phyloP scores from a whole-genome alignment of 371 early-diverging fungal genomes.

The Mortierella sp. region DNA sequence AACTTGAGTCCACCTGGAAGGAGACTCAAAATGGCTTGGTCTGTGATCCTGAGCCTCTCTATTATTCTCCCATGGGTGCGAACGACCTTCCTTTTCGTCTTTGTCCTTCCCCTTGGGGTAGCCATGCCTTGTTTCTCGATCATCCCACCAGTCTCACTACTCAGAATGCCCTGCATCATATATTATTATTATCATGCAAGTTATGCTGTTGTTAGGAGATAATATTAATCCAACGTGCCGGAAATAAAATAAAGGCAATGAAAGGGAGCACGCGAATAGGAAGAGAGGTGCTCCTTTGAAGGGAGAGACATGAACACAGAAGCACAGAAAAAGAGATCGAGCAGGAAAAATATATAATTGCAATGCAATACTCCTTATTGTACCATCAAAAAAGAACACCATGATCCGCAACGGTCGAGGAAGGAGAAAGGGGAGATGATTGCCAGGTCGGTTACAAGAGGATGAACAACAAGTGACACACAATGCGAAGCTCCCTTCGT shows the following conservation, averaged over 20 bases:
- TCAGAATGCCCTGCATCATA: too few relatives aligned
- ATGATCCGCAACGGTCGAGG: neutral
- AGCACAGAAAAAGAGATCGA: neutral
- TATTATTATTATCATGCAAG: neutral
- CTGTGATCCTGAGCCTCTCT: neutral
- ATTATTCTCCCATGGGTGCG: too few relatives aligned
- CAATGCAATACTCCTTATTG: neutral
- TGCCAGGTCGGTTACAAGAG: neutral
- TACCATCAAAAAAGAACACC: neutral
- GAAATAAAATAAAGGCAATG: neutral
- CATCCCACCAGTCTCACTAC: too few relatives aligned
- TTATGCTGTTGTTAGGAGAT: neutral
- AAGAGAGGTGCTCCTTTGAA: neutral
- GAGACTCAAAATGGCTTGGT: neutral
- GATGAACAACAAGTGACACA: neutral
- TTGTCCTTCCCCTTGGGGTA: neutral
- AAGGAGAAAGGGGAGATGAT: neutral
- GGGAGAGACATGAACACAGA: neutral
- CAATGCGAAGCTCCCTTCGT: neutral
- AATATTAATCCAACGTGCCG: neutral
- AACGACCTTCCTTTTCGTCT: neutral
- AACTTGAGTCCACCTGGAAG: constrained; percentile 11
- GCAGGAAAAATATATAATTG: too few relatives aligned
- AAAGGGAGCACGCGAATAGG: neutral
- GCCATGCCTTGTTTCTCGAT: too few relatives aligned